These are phyloP conservation scores for Phytophthora capsici DNA, from an alignment of 352 stramenopile species.

Conservation along the genomic window DNA sequence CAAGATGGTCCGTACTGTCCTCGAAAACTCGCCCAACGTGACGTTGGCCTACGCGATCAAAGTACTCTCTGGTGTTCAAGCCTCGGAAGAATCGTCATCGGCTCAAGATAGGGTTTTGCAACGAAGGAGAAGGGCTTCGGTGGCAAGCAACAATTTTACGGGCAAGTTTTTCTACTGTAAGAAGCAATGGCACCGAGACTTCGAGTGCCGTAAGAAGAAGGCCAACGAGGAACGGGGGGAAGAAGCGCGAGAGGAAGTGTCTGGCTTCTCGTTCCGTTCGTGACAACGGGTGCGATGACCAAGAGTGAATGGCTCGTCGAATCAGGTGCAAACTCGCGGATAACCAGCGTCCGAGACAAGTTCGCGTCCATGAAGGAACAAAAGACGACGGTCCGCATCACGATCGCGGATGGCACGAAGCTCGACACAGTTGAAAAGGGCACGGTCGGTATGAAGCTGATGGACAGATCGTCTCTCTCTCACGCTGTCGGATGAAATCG, in stretches of 20 bases:
- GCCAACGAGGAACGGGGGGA: background rate
- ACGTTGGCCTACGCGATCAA: conserved; percentile 5
- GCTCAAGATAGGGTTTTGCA: conserved; percentile 13
- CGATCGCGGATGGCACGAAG: too few species aligned
- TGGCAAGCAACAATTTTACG: background rate
- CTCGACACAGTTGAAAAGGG: background rate
- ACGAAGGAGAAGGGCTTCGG: conserved; percentile 6
- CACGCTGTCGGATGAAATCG: background rate
- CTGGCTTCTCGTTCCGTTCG: background rate
- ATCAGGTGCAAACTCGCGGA: background rate
- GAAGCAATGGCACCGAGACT: conserved; percentile 14
- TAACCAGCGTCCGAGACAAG: too few species aligned
- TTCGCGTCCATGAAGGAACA: too few species aligned
- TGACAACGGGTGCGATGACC: background rate
- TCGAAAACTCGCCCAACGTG: too few species aligned
- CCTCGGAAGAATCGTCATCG: conserved; percentile 20
- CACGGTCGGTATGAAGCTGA: background rate
- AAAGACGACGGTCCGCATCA: too few species aligned
- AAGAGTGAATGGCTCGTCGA: conserved; percentile 1
- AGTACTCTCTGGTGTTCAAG: conserved; percentile 8
- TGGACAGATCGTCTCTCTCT: background rate
- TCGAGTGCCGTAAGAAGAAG: conserved; percentile 17
- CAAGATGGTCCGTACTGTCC: too few species aligned
- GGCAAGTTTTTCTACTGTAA: background rate
- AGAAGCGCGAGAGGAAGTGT: background rate